Percentiles rank a stretch among this genome's conserved stretches.
phyloP scores from a whole-genome alignment of 31 red algal species.

The Odonthalia washingtoniensis region DNA sequence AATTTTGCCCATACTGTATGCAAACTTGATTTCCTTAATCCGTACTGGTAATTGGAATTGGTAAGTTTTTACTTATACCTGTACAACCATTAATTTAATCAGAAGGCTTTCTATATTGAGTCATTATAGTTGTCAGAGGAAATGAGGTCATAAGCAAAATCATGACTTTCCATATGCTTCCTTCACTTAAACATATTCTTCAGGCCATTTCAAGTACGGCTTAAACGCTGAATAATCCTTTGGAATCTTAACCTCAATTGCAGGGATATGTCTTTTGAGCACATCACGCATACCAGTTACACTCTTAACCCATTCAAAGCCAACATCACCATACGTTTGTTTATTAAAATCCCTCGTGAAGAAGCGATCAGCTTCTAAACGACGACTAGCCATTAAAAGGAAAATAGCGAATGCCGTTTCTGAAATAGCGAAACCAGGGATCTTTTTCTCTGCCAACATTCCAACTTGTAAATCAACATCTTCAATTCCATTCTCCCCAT shows the following conservation, averaged over 20 bases:
- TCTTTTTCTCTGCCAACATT: constrained; percentile 51
- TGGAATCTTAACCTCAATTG: constrained; percentile 13
- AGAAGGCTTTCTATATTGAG: no score
- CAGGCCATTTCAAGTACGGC: constrained; percentile 39
- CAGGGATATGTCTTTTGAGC: constrained; percentile 34
- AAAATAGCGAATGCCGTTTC: constrained; percentile 61
- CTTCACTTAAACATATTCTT: no score
- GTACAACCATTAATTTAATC: no score
- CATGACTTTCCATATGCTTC: no score
- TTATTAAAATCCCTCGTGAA: constrained; percentile 57
- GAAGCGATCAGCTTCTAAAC: constrained; percentile 39
- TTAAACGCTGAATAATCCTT: constrained; percentile 40
- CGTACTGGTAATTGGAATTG: no score
- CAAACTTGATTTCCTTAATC: no score
- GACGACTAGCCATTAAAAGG: constrained; percentile 42
- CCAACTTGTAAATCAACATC: constrained; percentile 46
- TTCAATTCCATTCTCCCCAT: constrained; percentile 52
- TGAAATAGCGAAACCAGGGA: constrained; percentile 41
- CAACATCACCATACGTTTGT: constrained; percentile 25
- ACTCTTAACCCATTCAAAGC: constrained; percentile 33
- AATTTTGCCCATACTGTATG: no score
- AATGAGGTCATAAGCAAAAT: no score
- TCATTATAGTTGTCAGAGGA: no score
- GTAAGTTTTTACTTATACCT: no score
- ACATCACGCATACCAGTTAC: constrained; percentile 43